Conservation (phyloP, 2,329 filamentous ascomycete species). For the Sporothrix brasiliensis region DNA sequence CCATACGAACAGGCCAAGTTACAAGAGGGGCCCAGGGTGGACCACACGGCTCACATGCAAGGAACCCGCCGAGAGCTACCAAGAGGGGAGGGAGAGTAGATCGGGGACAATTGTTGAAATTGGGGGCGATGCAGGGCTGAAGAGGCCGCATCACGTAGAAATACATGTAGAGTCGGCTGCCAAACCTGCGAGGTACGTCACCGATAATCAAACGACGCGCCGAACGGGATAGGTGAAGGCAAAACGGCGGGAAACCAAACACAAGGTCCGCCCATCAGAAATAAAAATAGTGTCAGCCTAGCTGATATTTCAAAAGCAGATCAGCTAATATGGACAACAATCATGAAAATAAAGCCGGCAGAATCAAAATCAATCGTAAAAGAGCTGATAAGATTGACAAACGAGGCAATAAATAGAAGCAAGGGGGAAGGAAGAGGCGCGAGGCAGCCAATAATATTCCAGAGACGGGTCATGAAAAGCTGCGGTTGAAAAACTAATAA, state of each 20-base stretch:
- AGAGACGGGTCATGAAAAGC: not conserved
- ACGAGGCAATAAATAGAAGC: not conserved
- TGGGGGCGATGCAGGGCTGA: not conserved
- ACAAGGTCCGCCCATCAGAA: not conserved
- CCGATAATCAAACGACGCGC: not conserved
- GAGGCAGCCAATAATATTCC: not conserved
- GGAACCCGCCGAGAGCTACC: not conserved
- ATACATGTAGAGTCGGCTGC: not conserved
- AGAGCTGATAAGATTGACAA: not conserved
- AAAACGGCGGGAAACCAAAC: not conserved
- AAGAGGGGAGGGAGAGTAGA: not conserved
- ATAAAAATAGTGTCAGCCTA: no score
- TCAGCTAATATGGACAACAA: no score
- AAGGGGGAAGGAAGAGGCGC: not conserved
- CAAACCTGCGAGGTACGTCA: not conserved
- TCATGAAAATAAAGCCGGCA: not conserved
- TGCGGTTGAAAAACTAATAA: not conserved
- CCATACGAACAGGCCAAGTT: not conserved
- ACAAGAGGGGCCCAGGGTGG: not conserved
- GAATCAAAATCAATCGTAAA: not conserved
- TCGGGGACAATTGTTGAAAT: not conserved
- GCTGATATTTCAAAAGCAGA: no score
- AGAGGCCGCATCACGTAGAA: constrained; percentile 1
- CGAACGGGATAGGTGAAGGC: not conserved
- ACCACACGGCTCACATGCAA: constrained; percentile 15